Evolutionary conservation across 2,329 filamentous ascomycete genomes (phyloP), one percentile per base, ranked within the genome.

Genomic region (Fusarium albidum): DNA sequence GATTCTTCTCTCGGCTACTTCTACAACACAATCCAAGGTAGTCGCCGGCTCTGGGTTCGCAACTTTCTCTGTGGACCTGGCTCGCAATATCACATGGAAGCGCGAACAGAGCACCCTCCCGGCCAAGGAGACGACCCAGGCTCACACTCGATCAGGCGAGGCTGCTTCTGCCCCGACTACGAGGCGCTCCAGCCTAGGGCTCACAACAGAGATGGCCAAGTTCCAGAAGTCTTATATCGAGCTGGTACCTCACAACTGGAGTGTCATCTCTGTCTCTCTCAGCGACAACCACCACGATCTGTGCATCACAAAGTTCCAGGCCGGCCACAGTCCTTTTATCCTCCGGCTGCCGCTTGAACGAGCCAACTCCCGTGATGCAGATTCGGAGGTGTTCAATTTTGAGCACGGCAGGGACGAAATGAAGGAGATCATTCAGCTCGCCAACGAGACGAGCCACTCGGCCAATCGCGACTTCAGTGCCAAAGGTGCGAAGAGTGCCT

Each of bases 191-290:
- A 84, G 80, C 55, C 69, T 83, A 14, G 78, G 76, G 2, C 69
- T 78, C 49, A 72, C 77, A 5, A 73, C 78, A 9, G 81, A 88
- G 58, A 81, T 86, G 65, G 73, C 78, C 35, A 79, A 80, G 21
- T 96, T 96, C 66, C 90, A 94, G 69, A 81, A 82, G 58, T 84
- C 93, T 38, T 96, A 92, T 64, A 82, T 97, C 43, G 90, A 97
- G 67, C 89, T 94, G 42, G 86, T 99, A 6, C 96, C 95, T 0
- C 75, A 79, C 32, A 79, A 82, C 7, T 99, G 95, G 95, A 92
- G 87, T 39, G 89, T 93, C 2, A 78, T 99, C 9, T 98, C 93
- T 0, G 77, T 99, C 37, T 90, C 90, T 0, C 75, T 99, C 13
- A 95, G 90, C 67, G 90, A 96, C 46, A 88, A 88, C 62, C 84